These are phyloP conservation scores for Suillus lakei DNA, from an alignment of 768 basidiomycete genomes.

Conservation along the genomic window DNA sequence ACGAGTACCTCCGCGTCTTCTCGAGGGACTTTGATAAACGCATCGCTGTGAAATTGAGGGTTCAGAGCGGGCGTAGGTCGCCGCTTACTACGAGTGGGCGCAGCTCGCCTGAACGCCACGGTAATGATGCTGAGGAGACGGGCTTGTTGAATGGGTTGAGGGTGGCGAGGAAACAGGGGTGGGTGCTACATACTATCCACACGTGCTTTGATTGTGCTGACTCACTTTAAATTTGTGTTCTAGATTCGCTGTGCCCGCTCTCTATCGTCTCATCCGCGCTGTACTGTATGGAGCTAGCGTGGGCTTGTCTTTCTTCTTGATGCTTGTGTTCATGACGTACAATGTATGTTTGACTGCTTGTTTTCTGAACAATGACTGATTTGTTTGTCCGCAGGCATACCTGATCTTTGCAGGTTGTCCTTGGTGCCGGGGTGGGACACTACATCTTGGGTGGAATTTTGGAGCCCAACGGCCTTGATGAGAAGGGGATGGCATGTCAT, in stretches of 20 bases:
- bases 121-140: constrained; percentile 48
- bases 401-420: constrained; percentile 81
- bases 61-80: constrained; percentile 50
- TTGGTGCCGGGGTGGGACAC: constrained; percentile 85
- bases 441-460: constrained; percentile 72
- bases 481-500: constrained; percentile 82
- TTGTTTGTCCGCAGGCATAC: constrained; percentile 62
- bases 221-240: neutral
- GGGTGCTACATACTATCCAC: constrained; percentile 27
- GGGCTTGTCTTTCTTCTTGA: constrained; percentile 86
- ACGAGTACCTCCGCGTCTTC: constrained; percentile 77
- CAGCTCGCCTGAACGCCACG: constrained; percentile 41
- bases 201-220: neutral
- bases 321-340: constrained; percentile 97
- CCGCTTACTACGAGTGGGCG: constrained; percentile 43
- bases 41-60: constrained; percentile 53
- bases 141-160: constrained; percentile 56
- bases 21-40: constrained; percentile 61
- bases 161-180: constrained; percentile 49
- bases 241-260: constrained; percentile 56
- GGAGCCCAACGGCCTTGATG: constrained; percentile 53
- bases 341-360: constrained; percentile 60
- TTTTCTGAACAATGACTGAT: constrained; percentile 6
- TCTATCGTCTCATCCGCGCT: constrained; percentile 63
- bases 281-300: constrained; percentile 75